These are phyloP conservation scores for Xylariaceae sp. DNA, from an alignment of 2,329 filamentous ascomycete genomes.

Conservation along the genomic window DNA sequence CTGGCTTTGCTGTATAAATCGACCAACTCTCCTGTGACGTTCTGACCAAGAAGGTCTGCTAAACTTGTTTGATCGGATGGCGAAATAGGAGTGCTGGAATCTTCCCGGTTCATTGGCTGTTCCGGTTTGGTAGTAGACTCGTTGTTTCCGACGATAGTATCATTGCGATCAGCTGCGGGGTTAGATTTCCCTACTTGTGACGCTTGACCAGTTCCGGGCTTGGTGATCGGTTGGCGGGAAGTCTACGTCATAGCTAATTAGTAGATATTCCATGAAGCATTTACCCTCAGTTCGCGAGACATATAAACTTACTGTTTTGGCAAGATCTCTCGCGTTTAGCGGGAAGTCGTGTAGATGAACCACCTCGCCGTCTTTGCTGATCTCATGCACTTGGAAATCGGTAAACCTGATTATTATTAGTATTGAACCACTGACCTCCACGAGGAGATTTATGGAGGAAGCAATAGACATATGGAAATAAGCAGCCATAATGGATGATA, in stretches of 20 bases:
- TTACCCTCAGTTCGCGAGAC: background rate
- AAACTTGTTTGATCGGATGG: slow-evolving; percentile 27
- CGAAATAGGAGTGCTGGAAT: slow-evolving; percentile 14
- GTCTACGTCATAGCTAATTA: slow-evolving; percentile 5
- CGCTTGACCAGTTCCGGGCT: slow-evolving; percentile 1
- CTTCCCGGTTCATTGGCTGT: slow-evolving; percentile 7
- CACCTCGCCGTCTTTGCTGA: slow-evolving; percentile 73
- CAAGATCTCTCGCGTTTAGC: slow-evolving; percentile 31
- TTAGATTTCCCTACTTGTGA: slow-evolving; percentile 1
- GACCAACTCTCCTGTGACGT: slow-evolving; percentile 29
- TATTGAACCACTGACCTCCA: background rate
- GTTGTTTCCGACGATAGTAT: background rate
- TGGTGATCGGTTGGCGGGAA: slow-evolving; percentile 9
- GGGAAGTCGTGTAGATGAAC: slow-evolving; percentile 66
- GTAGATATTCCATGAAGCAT: background rate
- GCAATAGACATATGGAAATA: background rate
- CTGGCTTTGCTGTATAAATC: slow-evolving; percentile 29
- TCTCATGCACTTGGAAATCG: slow-evolving; percentile 92
- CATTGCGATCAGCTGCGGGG: background rate
- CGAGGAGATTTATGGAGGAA: background rate
- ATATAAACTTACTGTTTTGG: slow-evolving; percentile 28
- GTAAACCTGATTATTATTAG: slow-evolving; percentile 64
- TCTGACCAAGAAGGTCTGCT: slow-evolving; percentile 28
- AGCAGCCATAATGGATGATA: background rate
- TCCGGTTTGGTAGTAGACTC: slow-evolving; percentile 2